Base-by-base conservation (phyloP, 495 filamentous ascomycete species). In the Aspergillus campestris region DNA sequence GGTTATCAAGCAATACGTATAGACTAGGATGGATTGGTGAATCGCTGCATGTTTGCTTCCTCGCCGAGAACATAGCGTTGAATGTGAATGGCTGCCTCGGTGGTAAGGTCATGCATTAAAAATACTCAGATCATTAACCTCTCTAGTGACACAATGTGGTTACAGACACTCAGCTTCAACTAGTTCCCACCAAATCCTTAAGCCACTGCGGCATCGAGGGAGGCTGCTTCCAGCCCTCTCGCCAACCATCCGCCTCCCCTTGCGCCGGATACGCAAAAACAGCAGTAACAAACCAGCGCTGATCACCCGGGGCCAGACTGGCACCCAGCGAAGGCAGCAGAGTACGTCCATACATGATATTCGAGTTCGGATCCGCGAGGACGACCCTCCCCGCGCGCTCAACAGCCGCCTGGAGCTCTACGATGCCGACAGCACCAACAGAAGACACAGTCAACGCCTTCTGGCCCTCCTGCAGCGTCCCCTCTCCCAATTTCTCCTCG, bases 331-430 rank as follows among this genome's bases (percentile, higher is more conserved):
- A 84, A 13, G 86, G 86, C 43, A 89, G 70, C 34, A 84, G 68
- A 0, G 82, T 86, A 41, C 85, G 62, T 31, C 79, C 77, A 63
- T 84, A 77, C 0, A 88, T 73, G 33, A 89, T 60, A 55, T 89
- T 89, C 31, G 81, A 81, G 57, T 91, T 89, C 1, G 85, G 83
- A 59, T 91, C 86, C 1, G 82, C 81, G 40, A 85, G 78, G 30
- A 87, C 79, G 40, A 84, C 65, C 40, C 65, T 74, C 1, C 82
- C 83, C 29, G 60, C 59, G 18, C 83, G 65, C 8, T 59, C 57
- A 32, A 55, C 56, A 1, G 40, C 45, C 0, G 55, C 44, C 31
- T 77, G 69, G 11, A 87, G 53, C 48, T 82, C 83, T 28, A 72
- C 70, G 44, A 88, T 82, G 0, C 85, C 84, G 8, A 87, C 82